Evolutionary conservation across 176 grass and related monocot genomes (phyloP).

Genomic region (Carex littledalei): DNA sequence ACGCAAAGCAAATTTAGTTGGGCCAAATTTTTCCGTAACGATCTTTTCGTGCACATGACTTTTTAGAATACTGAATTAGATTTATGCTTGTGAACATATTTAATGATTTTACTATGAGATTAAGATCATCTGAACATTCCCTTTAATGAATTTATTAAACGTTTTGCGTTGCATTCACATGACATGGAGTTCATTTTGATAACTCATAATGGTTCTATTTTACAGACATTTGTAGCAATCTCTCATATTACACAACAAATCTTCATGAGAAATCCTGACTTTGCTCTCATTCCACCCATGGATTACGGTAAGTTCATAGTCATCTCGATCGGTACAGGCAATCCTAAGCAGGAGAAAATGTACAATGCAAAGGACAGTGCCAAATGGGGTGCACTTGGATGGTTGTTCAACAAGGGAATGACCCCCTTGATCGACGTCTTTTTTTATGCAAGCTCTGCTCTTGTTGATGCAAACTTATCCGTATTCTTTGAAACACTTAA

Average conservation of each 20-base stretch:
- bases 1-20: too few relatives aligned
- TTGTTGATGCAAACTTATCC: constrained; percentile 58
- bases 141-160: too few relatives aligned
- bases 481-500: constrained; percentile 46
- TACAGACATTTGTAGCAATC: constrained; percentile 54
- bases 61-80: too few relatives aligned
- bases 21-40: too few relatives aligned
- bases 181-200: not conserved
- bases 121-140: too few relatives aligned
- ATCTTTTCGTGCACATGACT: too few relatives aligned
- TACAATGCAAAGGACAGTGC: constrained; percentile 37
- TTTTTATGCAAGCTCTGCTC: constrained; percentile 45
- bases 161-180: not conserved
- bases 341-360: constrained; percentile 24
- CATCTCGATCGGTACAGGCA: constrained; percentile 54
- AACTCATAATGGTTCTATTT: not conserved
- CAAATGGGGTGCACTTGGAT: constrained; percentile 46
- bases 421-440: constrained; percentile 57
- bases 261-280: constrained; percentile 27
- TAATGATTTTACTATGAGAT: too few relatives aligned
- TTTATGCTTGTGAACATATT: too few relatives aligned
- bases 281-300: constrained; percentile 22
- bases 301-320: constrained; percentile 49
- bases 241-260: constrained; percentile 49
- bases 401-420: constrained; percentile 53